phyloP scores from a whole-genome alignment of 148 eudicot genomes.

The Rhododendron simsii region DNA sequence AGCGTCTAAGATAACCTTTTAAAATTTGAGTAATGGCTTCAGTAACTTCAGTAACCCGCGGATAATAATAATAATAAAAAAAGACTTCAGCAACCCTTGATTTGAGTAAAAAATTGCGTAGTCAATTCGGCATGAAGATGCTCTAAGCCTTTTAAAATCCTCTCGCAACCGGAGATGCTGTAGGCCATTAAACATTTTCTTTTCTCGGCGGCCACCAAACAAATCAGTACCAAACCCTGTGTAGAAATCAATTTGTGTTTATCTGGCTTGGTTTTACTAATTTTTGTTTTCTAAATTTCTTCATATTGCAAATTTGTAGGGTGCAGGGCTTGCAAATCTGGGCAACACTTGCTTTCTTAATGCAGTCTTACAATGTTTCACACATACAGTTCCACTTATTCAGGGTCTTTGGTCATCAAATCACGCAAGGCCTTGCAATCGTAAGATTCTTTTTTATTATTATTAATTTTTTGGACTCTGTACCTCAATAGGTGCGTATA shows the following conservation, averaged over 20 bases:
- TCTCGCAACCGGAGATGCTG: not conserved
- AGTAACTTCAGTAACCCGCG: too few relatives aligned
- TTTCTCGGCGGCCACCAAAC: not conserved
- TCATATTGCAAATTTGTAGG: conserved; percentile 31
- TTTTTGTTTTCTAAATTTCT: not conserved
- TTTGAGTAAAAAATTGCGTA: not conserved
- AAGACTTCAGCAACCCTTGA: not conserved
- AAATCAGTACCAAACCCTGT: not conserved
- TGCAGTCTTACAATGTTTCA: conserved; percentile 76
- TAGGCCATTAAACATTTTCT: too few relatives aligned
- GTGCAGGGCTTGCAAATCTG: conserved; percentile 59
- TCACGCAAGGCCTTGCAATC: conserved; percentile 36
- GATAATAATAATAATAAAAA: too few relatives aligned
- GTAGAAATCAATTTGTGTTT: not conserved
- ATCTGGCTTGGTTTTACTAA: not conserved
- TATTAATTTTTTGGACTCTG: not conserved
- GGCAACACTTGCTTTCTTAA: conserved; percentile 77
- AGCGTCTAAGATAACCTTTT: not conserved
- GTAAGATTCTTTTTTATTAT: conserved; percentile 27
- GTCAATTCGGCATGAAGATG: not conserved
- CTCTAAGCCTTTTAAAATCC: not conserved
- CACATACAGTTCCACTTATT: conserved; percentile 76
- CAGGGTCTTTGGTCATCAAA: conserved; percentile 41
- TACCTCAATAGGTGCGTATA: not conserved
- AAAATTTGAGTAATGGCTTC: not conserved